Base-by-base conservation (phyloP, 345 rosid genomes). In the Sisymbrium altissimum region DNA sequence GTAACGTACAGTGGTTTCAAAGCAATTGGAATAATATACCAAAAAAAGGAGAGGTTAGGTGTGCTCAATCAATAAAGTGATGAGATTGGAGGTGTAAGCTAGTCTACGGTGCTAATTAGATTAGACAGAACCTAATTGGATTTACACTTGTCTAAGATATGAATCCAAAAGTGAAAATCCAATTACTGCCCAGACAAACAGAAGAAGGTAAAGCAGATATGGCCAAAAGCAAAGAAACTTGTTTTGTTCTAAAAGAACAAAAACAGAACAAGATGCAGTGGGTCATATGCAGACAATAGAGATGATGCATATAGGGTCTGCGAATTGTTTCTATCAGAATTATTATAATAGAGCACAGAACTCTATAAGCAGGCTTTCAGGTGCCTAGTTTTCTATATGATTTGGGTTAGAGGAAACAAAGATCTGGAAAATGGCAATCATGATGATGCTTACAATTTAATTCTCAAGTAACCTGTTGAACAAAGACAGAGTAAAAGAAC, bases 1-100 rank as follows among this genome's bases (percentile, higher is more conserved):
- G 2, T 46, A 56, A 15, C 35, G 13, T 30, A 64, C 2, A 15
- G 55, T 45, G 30, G 29, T 61, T 27, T 39, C 6, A 9, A 64
- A 54, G 39, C 73, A 46, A 50, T 9, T 18, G 39, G 4, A 23
- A 14, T 41, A 39, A 61, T 38, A 46, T 43, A 49, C 36, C 13
- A 32, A 58, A 9, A 33, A 59, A 33, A n/a, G n/a, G n/a, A 58
- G 38, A 15, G 17, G 83, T 75, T 76, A 69, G 9, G 88, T 89
- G 66, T 82, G 87, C 89, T 80, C 66, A 71, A 70, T 15, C 19
- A 17, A 30, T 21, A n/a, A 41, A 64, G 69, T 71, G 81, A 81
- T 81, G 54, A 86, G 78, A 79, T 11, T 73, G 78, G 63, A 57
- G 64, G 73, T 55, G 80, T 59, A 74, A 75, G 70, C 52, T 75